These are phyloP conservation scores for Hyaloscypha hepaticicola DNA, from an alignment of 495 filamentous ascomycete genomes.

Conservation along the genomic window DNA sequence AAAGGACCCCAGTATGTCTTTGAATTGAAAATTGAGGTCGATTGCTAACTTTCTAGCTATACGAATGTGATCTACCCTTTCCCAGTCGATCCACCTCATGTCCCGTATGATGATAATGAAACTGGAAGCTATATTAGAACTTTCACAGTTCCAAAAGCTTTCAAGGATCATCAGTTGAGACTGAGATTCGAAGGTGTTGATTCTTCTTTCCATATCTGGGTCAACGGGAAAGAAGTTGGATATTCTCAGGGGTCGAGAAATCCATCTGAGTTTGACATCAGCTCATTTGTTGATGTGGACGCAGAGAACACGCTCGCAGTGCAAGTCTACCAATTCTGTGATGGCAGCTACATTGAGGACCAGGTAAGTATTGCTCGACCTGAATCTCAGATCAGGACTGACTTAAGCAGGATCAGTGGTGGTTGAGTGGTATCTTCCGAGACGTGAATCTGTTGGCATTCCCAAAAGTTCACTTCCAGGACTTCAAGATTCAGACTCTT, in stretches of 20 bases:
- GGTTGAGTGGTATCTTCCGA: constrained; percentile 66
- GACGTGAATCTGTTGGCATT: constrained; percentile 67
- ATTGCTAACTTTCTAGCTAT: constrained; percentile 50
- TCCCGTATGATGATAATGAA: constrained; percentile 63
- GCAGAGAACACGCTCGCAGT: constrained; percentile 56
- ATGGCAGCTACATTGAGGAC: constrained; percentile 69
- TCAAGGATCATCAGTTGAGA: constrained; percentile 36
- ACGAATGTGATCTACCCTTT: constrained; percentile 66
- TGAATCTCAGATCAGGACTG: background rate
- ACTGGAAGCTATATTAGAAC: constrained; percentile 59
- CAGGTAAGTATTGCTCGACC: constrained; percentile 33
- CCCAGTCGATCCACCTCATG: constrained; percentile 55
- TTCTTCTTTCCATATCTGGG: constrained; percentile 64
- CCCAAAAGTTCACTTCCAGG: constrained; percentile 54
- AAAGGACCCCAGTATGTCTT: constrained; percentile 33
- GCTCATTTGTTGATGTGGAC: constrained; percentile 43
- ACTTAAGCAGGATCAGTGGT: constrained; percentile 46
- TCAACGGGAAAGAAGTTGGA: constrained; percentile 63
- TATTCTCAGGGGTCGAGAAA: constrained; percentile 70
- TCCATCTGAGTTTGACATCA: constrained; percentile 66
- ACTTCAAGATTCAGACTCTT: constrained; percentile 55
- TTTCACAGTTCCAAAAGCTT: constrained; percentile 45
- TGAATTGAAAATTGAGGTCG: background rate
- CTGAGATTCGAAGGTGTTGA: constrained; percentile 72
- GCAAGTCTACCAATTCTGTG: constrained; percentile 65